Evolutionary conservation across 257 asterid species (phyloP).

Genomic region (Gentiana straminea): DNA sequence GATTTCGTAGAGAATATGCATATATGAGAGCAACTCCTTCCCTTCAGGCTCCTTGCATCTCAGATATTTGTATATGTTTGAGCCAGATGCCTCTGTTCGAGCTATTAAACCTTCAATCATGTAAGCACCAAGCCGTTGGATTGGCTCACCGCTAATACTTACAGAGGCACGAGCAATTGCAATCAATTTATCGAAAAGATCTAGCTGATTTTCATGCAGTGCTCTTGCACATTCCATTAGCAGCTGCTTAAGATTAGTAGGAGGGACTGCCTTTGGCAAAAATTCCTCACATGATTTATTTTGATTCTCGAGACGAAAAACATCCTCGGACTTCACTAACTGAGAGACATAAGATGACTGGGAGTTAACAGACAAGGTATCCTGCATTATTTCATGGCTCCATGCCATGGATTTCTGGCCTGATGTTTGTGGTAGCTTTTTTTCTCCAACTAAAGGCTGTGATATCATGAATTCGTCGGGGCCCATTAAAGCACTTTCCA

Average conservation of each 20-base stretch:
- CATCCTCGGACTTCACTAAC: conserved; percentile 20
- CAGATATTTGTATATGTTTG: conserved; percentile 60
- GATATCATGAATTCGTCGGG: conserved; percentile 42
- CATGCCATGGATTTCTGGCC: conserved; percentile 37
- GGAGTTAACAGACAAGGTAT: conserved; percentile 19
- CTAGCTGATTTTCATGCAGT: conserved; percentile 40
- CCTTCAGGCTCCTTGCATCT: conserved; percentile 70
- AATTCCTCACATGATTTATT: conserved; percentile 23
- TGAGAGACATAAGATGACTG: conserved; percentile 25
- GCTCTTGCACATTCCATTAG: conserved; percentile 70
- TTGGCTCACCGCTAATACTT: conserved; percentile 78
- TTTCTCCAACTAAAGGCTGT: conserved; percentile 28
- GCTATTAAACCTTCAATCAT: conserved; percentile 80
- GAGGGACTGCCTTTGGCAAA: conserved; percentile 29
- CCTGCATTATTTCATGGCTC: conserved; percentile 29
- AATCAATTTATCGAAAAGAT: conserved; percentile 41
- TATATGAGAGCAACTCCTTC: conserved; percentile 63
- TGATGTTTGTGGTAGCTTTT: conserved; percentile 27
- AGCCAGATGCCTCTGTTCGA: conserved; percentile 68
- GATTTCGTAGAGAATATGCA: conserved; percentile 75
- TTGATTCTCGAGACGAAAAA: conserved; percentile 20
- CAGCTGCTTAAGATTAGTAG: conserved; percentile 50
- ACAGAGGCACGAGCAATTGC: conserved; percentile 47
- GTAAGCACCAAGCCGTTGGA: conserved; percentile 94
- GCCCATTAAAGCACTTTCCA: conserved; percentile 74